A percentile compares a stretch with the other conserved stretches of the same genome.
Evolutionary conservation across 345 rosid species (phyloP).

Genomic region (Gossypium thurberi): DNA sequence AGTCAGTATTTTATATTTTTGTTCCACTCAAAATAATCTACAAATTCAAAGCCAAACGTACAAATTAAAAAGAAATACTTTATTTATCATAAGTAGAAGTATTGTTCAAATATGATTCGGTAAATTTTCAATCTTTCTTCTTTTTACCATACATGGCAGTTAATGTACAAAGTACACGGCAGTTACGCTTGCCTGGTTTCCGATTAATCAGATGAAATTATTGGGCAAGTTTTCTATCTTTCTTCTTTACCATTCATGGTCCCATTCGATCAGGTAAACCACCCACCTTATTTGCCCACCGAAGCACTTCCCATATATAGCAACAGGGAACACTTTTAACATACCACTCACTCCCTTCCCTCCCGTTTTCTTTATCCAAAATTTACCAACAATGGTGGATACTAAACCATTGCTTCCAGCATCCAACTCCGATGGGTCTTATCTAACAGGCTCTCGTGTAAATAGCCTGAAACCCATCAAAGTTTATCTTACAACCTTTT

Average conservation of each 20-base stretch:
- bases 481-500: conserved; percentile 14
- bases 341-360: too few relatives aligned
- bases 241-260: background rate
- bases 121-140: background rate
- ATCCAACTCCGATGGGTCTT: conserved; percentile 12
- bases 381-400: conserved; percentile 20
- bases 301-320: background rate
- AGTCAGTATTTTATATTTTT: background rate
- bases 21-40: background rate
- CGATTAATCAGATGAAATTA: background rate
- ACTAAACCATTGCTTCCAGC: conserved; percentile 11
- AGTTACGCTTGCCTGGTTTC: background rate
- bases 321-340: too few relatives aligned
- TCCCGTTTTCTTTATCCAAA: background rate
- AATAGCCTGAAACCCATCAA: conserved; percentile 22
- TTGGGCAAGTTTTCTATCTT: background rate
- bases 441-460: conserved; percentile 5
- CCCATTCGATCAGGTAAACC: background rate
- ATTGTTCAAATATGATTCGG: background rate
- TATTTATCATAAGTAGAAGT: background rate
- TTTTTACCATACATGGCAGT: background rate
- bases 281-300: background rate
- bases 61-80: background rate
- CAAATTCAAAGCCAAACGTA: background rate
- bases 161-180: background rate